phyloP scores from a whole-genome alignment of 106 monocot species.

The Alisma plantagoaquatica region DNA sequence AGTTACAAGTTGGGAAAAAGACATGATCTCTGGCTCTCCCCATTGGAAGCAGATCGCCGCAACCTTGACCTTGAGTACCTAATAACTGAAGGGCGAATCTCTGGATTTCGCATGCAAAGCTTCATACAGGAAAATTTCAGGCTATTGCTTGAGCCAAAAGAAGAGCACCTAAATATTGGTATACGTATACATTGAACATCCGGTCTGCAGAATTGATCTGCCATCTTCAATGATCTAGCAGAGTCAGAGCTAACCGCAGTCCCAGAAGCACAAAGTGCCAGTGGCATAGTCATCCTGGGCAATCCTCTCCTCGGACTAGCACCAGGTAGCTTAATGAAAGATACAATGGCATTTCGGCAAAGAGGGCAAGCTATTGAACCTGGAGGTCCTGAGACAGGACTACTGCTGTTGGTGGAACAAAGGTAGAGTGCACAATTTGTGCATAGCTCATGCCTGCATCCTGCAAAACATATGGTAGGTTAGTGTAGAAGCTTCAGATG shows the following conservation, averaged over 20 bases:
- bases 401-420: conserved; percentile 53
- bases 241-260: not conserved
- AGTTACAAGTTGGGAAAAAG: too few species aligned
- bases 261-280: conserved; percentile 36
- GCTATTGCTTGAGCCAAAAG: conserved; percentile 9
- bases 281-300: conserved; percentile 34
- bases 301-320: conserved; percentile 33
- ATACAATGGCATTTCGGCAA: conserved; percentile 59
- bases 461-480: too few species aligned
- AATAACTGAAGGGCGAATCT: conserved; percentile 3
- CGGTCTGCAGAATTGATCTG: conserved; percentile 2
- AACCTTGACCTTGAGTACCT: conserved; percentile 12
- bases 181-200: conserved; percentile 5
- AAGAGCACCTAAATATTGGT: conserved; percentile 27
- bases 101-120: conserved; percentile 14
- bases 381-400: conserved; percentile 28
- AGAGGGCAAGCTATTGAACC: conserved; percentile 84
- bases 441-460: conserved; percentile 93
- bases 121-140: conserved; percentile 19
- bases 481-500: too few species aligned
- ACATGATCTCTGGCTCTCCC: not conserved
- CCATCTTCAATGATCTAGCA: not conserved
- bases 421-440: conserved; percentile 81
- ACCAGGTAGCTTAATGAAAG: conserved; percentile 36
- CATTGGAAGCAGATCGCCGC: conserved; percentile 8